phyloP scores from a whole-genome alignment of 805 yeast genomes.

The Kodamaea restingae region DNA sequence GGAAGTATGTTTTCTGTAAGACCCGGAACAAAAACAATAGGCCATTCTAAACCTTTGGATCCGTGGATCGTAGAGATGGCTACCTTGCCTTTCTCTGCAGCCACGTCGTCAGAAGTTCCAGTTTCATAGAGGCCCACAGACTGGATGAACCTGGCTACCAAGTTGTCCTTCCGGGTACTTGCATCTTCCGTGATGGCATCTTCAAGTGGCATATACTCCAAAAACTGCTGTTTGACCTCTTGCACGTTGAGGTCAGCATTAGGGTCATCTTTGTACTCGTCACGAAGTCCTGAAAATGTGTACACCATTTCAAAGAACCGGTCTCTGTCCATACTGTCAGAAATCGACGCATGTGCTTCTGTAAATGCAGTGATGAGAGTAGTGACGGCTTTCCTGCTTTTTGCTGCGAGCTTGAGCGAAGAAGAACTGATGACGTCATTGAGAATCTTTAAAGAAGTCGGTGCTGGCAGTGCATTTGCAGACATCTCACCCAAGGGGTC shows the following conservation, averaged over 20 bases:
- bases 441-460: background rate
- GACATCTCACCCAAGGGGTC: too few relatives aligned
- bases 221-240: slow-evolving; percentile 38
- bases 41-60: slow-evolving; percentile 95
- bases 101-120: slow-evolving; percentile 15
- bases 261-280: slow-evolving; percentile 22
- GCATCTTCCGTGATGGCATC: slow-evolving; percentile 1
- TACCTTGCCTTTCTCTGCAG: slow-evolving; percentile 20
- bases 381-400: slow-evolving; percentile 15
- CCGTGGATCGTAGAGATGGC: slow-evolving; percentile 82
- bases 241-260: slow-evolving; percentile 32
- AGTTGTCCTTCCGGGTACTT: slow-evolving; percentile 9
- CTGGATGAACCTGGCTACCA: slow-evolving; percentile 24
- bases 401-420: slow-evolving; percentile 13
- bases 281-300: slow-evolving; percentile 25
- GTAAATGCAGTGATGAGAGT: slow-evolving; percentile 26
- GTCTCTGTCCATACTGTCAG: slow-evolving; percentile 9
- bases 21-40: slow-evolving; percentile 79
- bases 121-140: slow-evolving; percentile 35
- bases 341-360: slow-evolving; percentile 14
- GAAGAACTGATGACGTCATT: background rate
- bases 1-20: slow-evolving; percentile 66
- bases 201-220: slow-evolving; percentile 31
- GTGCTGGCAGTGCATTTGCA: too few relatives aligned
- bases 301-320: slow-evolving; percentile 24